Percentiles rank a stretch among this genome's conserved stretches.
Conservation (phyloP, 208 protist species). For the Paratrypanosoma confusum region DNA sequence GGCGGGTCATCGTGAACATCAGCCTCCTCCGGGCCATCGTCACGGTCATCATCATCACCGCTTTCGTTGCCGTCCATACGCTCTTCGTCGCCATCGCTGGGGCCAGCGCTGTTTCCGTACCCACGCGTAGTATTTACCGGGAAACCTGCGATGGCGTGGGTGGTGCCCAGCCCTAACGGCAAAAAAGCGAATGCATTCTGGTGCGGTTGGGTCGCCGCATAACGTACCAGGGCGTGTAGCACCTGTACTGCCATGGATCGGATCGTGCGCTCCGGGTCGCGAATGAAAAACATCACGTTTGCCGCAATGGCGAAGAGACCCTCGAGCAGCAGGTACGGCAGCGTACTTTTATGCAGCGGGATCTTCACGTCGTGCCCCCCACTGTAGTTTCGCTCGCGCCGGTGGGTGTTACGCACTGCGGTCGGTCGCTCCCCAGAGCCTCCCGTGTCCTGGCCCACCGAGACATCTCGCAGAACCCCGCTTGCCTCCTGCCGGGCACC, state of each 20-base stretch:
- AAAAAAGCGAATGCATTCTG: no score
- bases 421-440: slow-evolving; percentile 1
- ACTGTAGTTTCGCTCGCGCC: slow-evolving; percentile 49
- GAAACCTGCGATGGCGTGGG: background rate
- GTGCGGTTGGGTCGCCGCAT: slow-evolving; percentile 25
- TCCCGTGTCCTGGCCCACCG: background rate
- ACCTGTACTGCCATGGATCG: slow-evolving; percentile 49
- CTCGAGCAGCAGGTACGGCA: slow-evolving; percentile 45
- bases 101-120: background rate
- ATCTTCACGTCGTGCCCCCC: slow-evolving; percentile 52
- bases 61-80: no score
- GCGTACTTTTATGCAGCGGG: slow-evolving; percentile 27
- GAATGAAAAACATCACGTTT: slow-evolving; percentile 77
- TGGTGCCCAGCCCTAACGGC: slow-evolving; percentile 3
- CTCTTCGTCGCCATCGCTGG: no score
- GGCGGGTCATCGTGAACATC: background rate
- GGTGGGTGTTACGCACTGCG: slow-evolving; percentile 10
- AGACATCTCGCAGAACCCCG: background rate
- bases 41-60: background rate
- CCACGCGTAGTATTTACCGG: background rate
- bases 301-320: slow-evolving; percentile 41
- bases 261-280: slow-evolving; percentile 72
- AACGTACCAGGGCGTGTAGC: slow-evolving; percentile 69
- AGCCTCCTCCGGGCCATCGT: background rate
- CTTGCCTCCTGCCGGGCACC: background rate